Base-by-base conservation (phyloP, 257 asterid species). In the Ocimum tenuiflorum region DNA sequence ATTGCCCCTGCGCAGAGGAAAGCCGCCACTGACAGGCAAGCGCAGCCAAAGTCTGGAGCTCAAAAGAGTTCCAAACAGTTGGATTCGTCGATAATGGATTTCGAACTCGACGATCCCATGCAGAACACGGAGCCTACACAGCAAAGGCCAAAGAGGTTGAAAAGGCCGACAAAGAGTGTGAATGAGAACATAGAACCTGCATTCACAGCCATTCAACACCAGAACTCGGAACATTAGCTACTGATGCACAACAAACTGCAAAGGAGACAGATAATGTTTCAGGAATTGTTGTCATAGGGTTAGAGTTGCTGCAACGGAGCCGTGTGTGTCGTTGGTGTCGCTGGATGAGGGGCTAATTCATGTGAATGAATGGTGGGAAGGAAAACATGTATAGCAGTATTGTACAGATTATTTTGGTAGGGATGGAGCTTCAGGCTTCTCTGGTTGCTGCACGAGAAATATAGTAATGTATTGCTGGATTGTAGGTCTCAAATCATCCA, bases 151-250 rank as follows among this genome's bases (percentile, higher is more conserved):
- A 94, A 90, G 86, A 84, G 99, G 72, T 60, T 83, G 84, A 94
- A 83, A 75, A 86, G 99, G 77, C 96, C 95, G 8, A 94, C 97
- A 35, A 94, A 88, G 83, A 90, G 99, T 15, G 90, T 94, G 17
- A 90, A 90, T 10, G 96, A 87, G 62, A 85, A 77, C 80, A 82
- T 94, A 5, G 99, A 94, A 70, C 99, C 99, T 31, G 95, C 96
- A 19, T 86, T 85, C 75, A 80, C 90, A 9, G 91, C 88, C 60
- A 63, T 73, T 69, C 85, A 73, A 68, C 88, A 78, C 58, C 86
- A 60, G 42, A 69, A 57, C 68, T 68, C 75, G 11, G 78, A 78
- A 63, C 77, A 65, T 67, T 65, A 68, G n/a, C n/a, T n/a, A n/a
- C n/a, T n/a, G n/a, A n/a, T n/a, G n/a, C n/a, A n/a, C n/a, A n/a